Evolutionary conservation across 371 early-diverging fungal species (phyloP).

Genomic region (Mortierella sp.): DNA sequence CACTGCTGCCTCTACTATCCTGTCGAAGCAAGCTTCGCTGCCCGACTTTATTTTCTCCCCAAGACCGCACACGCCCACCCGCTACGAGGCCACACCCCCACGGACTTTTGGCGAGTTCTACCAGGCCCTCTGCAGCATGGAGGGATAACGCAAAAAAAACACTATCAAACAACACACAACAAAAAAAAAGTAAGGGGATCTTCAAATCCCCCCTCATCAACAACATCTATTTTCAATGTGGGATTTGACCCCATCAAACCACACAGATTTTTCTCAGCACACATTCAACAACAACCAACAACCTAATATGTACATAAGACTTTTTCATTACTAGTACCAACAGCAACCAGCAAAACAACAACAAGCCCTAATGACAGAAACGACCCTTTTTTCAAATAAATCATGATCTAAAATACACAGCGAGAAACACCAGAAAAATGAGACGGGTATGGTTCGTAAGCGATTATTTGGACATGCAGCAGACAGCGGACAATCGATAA

Average conservation of each 20-base stretch:
- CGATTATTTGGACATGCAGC: not conserved
- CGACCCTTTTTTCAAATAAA: not conserved
- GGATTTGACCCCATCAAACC: not conserved
- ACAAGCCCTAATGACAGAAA: not conserved
- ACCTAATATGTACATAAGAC: constrained; percentile 23
- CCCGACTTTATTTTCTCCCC: constrained; percentile 55
- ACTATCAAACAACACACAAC: not conserved
- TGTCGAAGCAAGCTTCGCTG: constrained; percentile 6
- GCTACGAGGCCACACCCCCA: constrained; percentile 24
- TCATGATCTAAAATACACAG: not conserved
- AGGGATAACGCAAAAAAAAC: constrained; percentile 12
- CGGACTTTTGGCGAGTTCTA: constrained; percentile 49
- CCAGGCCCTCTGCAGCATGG: constrained; percentile 43
- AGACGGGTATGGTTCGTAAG: not conserved
- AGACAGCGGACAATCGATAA: not conserved
- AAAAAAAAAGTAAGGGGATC: not conserved
- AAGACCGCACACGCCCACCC: constrained; percentile 27
- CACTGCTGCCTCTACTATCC: not conserved
- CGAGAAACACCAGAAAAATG: not conserved
- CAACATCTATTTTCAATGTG: too few relatives aligned
- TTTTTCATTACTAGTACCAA: not conserved
- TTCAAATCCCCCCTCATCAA: not conserved
- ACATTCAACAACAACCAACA: not conserved
- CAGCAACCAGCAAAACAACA: not conserved
- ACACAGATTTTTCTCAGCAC: not conserved